Percentiles rank a stretch among this genome's conserved stretches.
These are phyloP conservation scores for Melastoma candidum DNA, from an alignment of 441 rosid genomes.

Conservation along the genomic window DNA sequence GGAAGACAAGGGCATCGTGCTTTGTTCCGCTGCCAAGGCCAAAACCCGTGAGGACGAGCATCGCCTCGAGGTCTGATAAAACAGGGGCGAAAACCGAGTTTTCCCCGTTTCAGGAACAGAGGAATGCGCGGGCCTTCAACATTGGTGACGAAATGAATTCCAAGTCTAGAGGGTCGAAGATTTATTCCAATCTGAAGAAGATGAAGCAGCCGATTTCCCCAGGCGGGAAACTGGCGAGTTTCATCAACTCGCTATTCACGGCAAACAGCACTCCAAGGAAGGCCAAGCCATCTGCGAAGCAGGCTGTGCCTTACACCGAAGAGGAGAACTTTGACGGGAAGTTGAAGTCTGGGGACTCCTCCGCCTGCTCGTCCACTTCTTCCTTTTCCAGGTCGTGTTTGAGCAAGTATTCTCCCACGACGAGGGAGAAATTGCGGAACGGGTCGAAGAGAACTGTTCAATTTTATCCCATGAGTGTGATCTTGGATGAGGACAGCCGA, in stretches of 20 bases:
- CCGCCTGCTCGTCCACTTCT: constrained; percentile 63
- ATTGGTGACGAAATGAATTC: constrained; percentile 28
- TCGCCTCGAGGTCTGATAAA: constrained; percentile 14
- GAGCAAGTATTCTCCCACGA: constrained; percentile 45
- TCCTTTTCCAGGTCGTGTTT: constrained; percentile 79
- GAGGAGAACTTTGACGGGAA: constrained; percentile 23
- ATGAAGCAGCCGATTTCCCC: constrained; percentile 88
- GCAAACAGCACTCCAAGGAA: constrained; percentile 35
- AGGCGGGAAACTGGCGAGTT: constrained; percentile 55
- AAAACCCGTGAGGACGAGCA: constrained; percentile 43
- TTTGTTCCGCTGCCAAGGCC: constrained; percentile 24
- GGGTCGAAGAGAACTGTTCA: constrained; percentile 56
- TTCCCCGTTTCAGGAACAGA: not conserved
- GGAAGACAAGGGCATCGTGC: constrained; percentile 28
- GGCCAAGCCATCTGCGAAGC: constrained; percentile 28
- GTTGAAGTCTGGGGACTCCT: constrained; percentile 30
- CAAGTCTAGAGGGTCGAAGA: constrained; percentile 51
- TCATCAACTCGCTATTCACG: constrained; percentile 66
- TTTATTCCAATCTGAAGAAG: constrained; percentile 49
- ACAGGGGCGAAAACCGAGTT: constrained; percentile 4
- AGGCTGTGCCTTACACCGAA: constrained; percentile 14
- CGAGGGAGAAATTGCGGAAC: constrained; percentile 35
- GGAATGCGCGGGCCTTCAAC: not conserved
- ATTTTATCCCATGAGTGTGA: constrained; percentile 60
- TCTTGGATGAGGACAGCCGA: constrained; percentile 47